A percentile compares a stretch with the other conserved stretches of the same genome.
Evolutionary conservation across 2,329 filamentous ascomycete species (phyloP).

Genomic region (Sporothrix protearum): DNA sequence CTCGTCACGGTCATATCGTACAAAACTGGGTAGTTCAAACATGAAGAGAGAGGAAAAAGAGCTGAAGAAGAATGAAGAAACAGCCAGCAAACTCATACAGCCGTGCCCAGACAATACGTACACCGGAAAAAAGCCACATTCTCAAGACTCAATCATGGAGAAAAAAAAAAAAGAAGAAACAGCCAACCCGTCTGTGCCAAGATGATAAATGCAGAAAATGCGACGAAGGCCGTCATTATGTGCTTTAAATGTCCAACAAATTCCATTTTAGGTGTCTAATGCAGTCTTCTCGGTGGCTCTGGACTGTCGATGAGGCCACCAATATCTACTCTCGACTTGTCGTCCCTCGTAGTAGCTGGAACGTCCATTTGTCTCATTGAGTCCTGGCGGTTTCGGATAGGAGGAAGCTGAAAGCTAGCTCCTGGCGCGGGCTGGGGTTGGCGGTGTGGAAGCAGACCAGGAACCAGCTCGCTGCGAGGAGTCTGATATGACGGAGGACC

Average conservation of each 20-base stretch:
- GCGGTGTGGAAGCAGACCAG: conserved; percentile 36
- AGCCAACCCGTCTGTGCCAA: not conserved
- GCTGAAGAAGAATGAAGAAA: conserved; percentile 2
- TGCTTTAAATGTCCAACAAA: not conserved
- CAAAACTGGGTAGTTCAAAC: not conserved
- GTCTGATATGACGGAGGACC: conserved; percentile 50
- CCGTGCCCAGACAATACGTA: not conserved
- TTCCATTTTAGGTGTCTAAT: not conserved
- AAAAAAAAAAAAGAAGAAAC: not conserved
- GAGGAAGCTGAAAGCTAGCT: conserved; percentile 45
- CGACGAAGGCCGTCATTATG: not conserved
- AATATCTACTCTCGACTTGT: conserved; percentile 57
- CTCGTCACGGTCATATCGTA: conserved; percentile 3
- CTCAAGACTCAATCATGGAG: not conserved
- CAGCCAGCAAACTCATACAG: not conserved
- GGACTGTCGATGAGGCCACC: conserved; percentile 59
- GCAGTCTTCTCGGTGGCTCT: conserved; percentile 34
- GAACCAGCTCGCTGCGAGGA: conserved; percentile 50
- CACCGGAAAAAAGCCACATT: not conserved
- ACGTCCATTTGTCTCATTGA: conserved; percentile 24
- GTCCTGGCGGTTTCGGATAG: conserved; percentile 44
- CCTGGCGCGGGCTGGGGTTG: conserved; percentile 1
- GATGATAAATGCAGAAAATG: not conserved
- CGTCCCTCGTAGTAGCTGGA: conserved; percentile 39
- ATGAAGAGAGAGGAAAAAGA: not conserved